These are phyloP conservation scores for Cantharellus anzutake DNA, from an alignment of 768 basidiomycete genomes.

Conservation along the genomic window DNA sequence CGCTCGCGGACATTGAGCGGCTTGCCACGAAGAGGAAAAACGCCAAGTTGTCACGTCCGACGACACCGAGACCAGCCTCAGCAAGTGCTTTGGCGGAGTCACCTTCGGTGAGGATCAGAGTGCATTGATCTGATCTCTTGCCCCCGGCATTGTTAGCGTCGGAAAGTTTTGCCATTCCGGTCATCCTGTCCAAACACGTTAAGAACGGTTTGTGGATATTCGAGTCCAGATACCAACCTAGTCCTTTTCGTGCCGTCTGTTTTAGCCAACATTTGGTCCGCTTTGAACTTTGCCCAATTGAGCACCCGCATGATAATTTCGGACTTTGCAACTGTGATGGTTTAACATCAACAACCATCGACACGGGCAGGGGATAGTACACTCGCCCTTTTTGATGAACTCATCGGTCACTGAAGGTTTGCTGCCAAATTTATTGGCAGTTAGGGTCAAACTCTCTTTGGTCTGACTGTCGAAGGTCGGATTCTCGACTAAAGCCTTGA, in stretches of 20 bases:
- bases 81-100: constrained; percentile 97
- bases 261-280: constrained; percentile 89
- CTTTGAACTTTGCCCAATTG: constrained; percentile 94
- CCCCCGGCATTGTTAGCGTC: constrained; percentile 98
- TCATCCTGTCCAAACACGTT: constrained; percentile 32
- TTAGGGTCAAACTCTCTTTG: constrained; percentile 84
- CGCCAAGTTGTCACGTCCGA: constrained; percentile 92
- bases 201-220: not conserved
- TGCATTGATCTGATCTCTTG: constrained; percentile 59
- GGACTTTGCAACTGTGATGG: constrained; percentile 54
- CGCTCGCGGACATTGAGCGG: constrained; percentile 94
- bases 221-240: constrained; percentile 29
- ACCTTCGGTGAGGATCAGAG: constrained; percentile 94
- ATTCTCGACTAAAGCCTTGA: constrained; percentile 91
- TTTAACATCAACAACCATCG: not conserved
- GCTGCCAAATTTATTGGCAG: constrained; percentile 67
- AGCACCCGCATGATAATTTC: constrained; percentile 80
- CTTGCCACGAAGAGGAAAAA: constrained; percentile 95
- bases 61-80: constrained; percentile 82
- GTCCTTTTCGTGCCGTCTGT: constrained; percentile 83
- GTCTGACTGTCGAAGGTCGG: constrained; percentile 99
- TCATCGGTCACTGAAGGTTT: constrained; percentile 75
- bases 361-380: not conserved
- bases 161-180: constrained; percentile 80
- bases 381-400: constrained; percentile 84